These are phyloP conservation scores for Mycosphaerella sp. DNA, from an alignment of 2,329 filamentous ascomycete genomes.

Conservation along the genomic window DNA sequence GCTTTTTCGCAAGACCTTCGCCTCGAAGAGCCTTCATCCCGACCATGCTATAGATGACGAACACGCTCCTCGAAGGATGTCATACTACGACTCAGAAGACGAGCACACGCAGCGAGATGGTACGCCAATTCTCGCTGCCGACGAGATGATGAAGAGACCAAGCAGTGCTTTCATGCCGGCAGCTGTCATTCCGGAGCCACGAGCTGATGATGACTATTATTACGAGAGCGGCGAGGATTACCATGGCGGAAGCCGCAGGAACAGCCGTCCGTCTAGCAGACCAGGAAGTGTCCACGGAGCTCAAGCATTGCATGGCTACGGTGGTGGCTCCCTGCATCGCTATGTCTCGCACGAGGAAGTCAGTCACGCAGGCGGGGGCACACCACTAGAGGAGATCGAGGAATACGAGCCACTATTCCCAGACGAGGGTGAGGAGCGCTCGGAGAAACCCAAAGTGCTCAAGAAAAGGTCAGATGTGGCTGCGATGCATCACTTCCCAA, in stretches of 20 bases:
- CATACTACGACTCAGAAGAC: constrained; percentile 34
- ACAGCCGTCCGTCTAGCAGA: constrained; percentile 55
- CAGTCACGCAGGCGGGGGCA: constrained; percentile 44
- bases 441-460: constrained; percentile 47
- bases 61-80: constrained; percentile 28
- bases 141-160: constrained; percentile 73
- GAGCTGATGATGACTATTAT: constrained; percentile 49
- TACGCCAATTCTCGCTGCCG: constrained; percentile 78
- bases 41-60: constrained; percentile 42
- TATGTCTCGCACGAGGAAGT: constrained; percentile 51
- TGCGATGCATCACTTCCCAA: constrained; percentile 66
- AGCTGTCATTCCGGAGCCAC: constrained; percentile 63
- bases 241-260: constrained; percentile 41
- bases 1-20: constrained; percentile 43
- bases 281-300: constrained; percentile 50
- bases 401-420: constrained; percentile 95
- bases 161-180: constrained; percentile 64
- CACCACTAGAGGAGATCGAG: constrained; percentile 76
- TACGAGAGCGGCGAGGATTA: constrained; percentile 42
- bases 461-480: constrained; percentile 49
- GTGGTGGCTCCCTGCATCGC: constrained; percentile 50
- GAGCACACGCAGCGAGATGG: constrained; percentile 56
- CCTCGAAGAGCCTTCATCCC: constrained; percentile 33
- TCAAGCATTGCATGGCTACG: constrained; percentile 16
- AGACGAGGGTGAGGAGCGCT: constrained; percentile 58